Conservation (phyloP, 306 rosid species). For the Sophora flavescens region DNA sequence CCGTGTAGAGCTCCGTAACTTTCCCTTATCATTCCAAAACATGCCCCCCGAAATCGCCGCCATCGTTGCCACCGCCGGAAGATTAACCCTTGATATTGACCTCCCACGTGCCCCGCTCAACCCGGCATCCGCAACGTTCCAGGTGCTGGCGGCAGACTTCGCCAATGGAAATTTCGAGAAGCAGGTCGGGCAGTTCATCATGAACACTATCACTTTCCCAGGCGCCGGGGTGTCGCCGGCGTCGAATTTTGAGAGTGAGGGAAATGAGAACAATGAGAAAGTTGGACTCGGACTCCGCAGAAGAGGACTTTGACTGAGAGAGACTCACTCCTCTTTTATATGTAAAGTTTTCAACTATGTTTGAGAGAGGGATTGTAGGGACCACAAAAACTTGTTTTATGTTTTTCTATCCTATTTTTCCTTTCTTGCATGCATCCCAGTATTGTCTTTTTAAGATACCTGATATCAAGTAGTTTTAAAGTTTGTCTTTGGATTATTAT, state of each 20-base stretch:
- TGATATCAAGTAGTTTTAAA: too few species aligned
- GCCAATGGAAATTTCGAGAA: slow-evolving; percentile 90
- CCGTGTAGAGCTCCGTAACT: slow-evolving; percentile 42
- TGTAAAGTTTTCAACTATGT: slow-evolving; percentile 32
- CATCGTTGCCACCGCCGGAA: not conserved
- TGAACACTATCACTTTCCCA: slow-evolving; percentile 82
- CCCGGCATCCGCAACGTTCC: slow-evolving; percentile 35
- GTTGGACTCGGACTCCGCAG: slow-evolving; percentile 61
- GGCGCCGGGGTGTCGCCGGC: slow-evolving; percentile 77
- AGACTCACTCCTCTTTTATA: slow-evolving; percentile 48
- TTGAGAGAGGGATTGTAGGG: too few species aligned
- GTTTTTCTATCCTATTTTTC: too few species aligned
- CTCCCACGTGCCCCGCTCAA: slow-evolving; percentile 53
- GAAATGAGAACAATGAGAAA: slow-evolving; percentile 47
- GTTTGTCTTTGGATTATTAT: too few species aligned
- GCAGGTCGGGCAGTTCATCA: slow-evolving; percentile 79
- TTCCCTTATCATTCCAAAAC: slow-evolving; percentile 47
- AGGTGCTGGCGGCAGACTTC: slow-evolving; percentile 49
- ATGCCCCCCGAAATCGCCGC: slow-evolving; percentile 44
- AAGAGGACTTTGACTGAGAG: slow-evolving; percentile 88
- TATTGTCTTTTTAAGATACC: too few species aligned
- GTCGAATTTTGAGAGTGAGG: slow-evolving; percentile 65
- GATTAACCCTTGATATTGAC: slow-evolving; percentile 47
- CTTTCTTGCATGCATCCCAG: too few species aligned
- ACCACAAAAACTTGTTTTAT: too few species aligned